Conservation (phyloP, 345 rosid species). For the Arabidopsis suecica region DNA sequence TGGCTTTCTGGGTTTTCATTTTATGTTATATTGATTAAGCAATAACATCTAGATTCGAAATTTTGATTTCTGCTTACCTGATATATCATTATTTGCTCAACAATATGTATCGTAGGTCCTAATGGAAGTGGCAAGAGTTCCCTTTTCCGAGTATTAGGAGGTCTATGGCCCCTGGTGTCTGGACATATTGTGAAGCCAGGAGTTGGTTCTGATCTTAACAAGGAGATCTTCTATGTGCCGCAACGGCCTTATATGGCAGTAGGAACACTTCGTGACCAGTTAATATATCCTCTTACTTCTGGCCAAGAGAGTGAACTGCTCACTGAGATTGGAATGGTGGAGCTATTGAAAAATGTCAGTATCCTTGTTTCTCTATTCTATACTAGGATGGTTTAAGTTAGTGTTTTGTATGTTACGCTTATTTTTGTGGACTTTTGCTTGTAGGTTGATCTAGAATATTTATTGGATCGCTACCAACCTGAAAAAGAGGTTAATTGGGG, state of each 20-base stretch:
- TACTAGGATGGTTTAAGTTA: constrained; percentile 27
- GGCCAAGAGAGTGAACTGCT: constrained; percentile 76
- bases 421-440: constrained; percentile 29
- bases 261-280: constrained; percentile 96
- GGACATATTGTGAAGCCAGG: constrained; percentile 98
- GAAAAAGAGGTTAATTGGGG: constrained; percentile 97
- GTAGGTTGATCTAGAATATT: constrained; percentile 95
- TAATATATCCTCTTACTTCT: constrained; percentile 92
- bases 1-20: constrained; percentile 2
- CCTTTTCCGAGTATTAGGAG: constrained; percentile 98
- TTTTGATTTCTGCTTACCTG: constrained; percentile 9
- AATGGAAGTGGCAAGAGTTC: constrained; percentile 99
- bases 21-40: background rate
- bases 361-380: constrained; percentile 25
- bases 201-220: constrained; percentile 97
- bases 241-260: constrained; percentile 99
- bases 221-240: constrained; percentile 97
- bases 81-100: constrained; percentile 13
- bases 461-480: constrained; percentile 88
- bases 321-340: constrained; percentile 78
- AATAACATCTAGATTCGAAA: constrained; percentile 8
- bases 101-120: constrained; percentile 70
- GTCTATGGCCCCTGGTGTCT: constrained; percentile 95
- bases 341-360: constrained; percentile 86
- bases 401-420: constrained; percentile 11